Base-by-base conservation (phyloP, 2,329 filamentous ascomycete genomes). In the Pyrenochaeta sp. region DNA sequence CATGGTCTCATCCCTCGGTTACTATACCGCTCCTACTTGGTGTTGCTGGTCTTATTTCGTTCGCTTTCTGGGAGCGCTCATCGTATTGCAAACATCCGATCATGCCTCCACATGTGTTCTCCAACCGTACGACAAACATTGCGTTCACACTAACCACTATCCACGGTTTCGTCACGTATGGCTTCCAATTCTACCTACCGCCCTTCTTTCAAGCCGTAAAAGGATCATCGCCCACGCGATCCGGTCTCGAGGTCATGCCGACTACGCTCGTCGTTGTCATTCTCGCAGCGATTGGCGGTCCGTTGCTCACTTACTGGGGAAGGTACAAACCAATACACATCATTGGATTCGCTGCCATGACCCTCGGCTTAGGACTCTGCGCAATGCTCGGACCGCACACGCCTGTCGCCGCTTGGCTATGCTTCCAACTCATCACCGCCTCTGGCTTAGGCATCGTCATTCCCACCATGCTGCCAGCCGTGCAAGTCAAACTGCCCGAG, bases 1-100 rank as follows among this genome's bases (percentile, higher is more conserved):
- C 79, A 0, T 85, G 84, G 83, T 72, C 70, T 0, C 72, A 76
- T 27, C 68, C 61, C 36, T 69, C 72, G 0, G 72, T 82, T 7
- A 50, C 85, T 3, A 66, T 73, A 0, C 82, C 83, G 1, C 66
- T 86, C 3, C 56, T 84, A 2, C 56, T 83, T 2, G 82, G 83
- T 0, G 24, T 79, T 0, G 34, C 75, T 2, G 81, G 81, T 9
- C 61, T 84, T 2, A 51, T 75, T 1, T 57, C 65, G 0, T 78
- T 83, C 28, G 56, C 72, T 5, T 37, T 77, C 5, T 84, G 78
- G 71, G 79, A 83, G 61, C 58, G 59, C 10, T 67, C 71, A 71
- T 76, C 44, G 25, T 68, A 53, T 37, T 72, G 67, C 62, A 56
- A 56, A 5, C 36, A 73, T 42, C 73, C 72, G 0, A 76, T 79